A percentile compares a stretch with the other conserved stretches of the same genome.
These are phyloP conservation scores for Citrullus amarus DNA, from an alignment of 306 rosid genomes.

Conservation along the genomic window DNA sequence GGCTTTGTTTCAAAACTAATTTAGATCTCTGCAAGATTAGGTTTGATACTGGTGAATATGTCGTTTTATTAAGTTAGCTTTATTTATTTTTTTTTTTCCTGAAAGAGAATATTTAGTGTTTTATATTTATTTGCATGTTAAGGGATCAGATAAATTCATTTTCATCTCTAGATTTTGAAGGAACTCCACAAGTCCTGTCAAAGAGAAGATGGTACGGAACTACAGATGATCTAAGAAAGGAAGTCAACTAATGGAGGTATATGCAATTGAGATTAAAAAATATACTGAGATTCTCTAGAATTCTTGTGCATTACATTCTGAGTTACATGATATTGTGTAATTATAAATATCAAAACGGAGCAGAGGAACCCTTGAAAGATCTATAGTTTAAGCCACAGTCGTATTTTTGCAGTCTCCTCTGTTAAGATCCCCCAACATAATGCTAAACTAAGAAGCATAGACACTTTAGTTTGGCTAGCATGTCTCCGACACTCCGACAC, in stretches of 20 bases:
- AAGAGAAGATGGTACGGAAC: slow-evolving; percentile 60
- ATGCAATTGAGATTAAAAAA: slow-evolving; percentile 9
- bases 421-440: no score
- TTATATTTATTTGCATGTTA: neutral
- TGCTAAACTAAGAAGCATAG: no score
- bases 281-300: neutral
- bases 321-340: neutral
- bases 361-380: no score
- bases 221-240: slow-evolving; percentile 94
- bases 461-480: no score
- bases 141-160: neutral
- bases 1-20: slow-evolving; percentile 94
- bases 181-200: slow-evolving; percentile 84
- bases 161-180: slow-evolving; percentile 55
- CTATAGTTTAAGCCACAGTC: no score
- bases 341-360: neutral
- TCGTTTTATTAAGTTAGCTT: slow-evolving; percentile 74
- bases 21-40: slow-evolving; percentile 96
- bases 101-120: neutral
- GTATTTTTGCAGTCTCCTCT: no score
- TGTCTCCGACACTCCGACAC: no score
- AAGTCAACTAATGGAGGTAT: slow-evolving; percentile 91
- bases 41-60: slow-evolving; percentile 94
- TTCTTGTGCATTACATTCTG: neutral
- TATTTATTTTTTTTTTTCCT: neutral